A percentile compares a stretch with the other conserved stretches of the same genome.
These are phyloP conservation scores for Stephania yunnanensis DNA, from an alignment of 164 flowering plant genomes.

Conservation along the genomic window DNA sequence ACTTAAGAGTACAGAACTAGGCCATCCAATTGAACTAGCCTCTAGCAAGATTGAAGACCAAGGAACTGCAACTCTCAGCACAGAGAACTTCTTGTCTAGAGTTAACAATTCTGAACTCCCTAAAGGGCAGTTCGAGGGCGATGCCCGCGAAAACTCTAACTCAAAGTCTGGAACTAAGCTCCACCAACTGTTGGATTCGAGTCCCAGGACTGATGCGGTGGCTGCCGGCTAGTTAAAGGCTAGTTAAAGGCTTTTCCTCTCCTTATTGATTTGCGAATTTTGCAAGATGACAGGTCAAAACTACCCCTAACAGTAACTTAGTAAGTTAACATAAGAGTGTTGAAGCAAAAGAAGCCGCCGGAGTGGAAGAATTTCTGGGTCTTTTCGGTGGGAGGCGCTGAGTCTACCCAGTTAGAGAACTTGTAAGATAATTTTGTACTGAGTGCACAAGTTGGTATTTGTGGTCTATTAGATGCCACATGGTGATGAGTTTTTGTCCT, in stretches of 20 bases:
- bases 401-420: not conserved
- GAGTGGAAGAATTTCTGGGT: not conserved
- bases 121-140: constrained; percentile 37
- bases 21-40: constrained; percentile 21
- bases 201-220: constrained; percentile 70
- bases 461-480: constrained; percentile 20
- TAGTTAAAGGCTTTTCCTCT: no score
- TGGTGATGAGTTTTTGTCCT: constrained; percentile 1
- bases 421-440: not conserved
- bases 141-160: constrained; percentile 39
- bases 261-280: constrained; percentile 22
- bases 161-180: constrained; percentile 57
- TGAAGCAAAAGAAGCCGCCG: not conserved
- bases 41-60: constrained; percentile 26
- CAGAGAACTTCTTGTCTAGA: constrained; percentile 69
- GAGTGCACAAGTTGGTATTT: not conserved
- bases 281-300: constrained; percentile 29
- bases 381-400: not conserved
- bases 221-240: constrained; percentile 56
- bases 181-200: constrained; percentile 75
- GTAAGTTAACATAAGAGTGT: constrained; percentile 2
- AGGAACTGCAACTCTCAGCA: constrained; percentile 29
- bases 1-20: constrained; percentile 35
- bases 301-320: constrained; percentile 39
- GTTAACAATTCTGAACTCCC: constrained; percentile 51